Evolutionary conservation across 2,329 filamentous ascomycete species (phyloP).

Genomic region (Cryphonectria parasitica): DNA sequence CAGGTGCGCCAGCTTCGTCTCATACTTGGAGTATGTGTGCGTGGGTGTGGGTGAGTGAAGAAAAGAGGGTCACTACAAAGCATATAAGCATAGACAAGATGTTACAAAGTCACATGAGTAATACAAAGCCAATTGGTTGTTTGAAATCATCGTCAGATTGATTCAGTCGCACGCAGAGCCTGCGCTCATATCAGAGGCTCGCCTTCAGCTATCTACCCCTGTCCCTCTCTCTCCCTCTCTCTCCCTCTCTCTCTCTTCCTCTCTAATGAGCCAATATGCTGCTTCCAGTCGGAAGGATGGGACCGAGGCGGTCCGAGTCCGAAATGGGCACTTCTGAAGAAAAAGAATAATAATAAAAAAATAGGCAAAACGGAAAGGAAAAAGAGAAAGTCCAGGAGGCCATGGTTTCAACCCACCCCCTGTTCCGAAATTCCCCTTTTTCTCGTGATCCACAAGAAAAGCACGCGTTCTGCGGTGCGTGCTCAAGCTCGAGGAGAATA

Average conservation of each 20-base stretch:
- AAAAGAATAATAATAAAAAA: too few species aligned
- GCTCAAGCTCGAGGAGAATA: background rate
- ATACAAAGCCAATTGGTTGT: background rate
- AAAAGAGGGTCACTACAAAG: background rate
- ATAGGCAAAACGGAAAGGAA: background rate
- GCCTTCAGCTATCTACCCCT: slow-evolving; percentile 7
- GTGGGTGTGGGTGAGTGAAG: background rate
- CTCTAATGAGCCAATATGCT: background rate
- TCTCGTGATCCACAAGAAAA: slow-evolving; percentile 3
- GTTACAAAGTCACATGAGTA: slow-evolving; percentile 7
- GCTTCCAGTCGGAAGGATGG: background rate
- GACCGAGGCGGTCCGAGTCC: slow-evolving; percentile 12
- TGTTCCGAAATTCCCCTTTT: background rate
- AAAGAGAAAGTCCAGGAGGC: background rate
- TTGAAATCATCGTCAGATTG: slow-evolving; percentile 18
- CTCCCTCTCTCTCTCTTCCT: slow-evolving; percentile 6
- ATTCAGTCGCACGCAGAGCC: slow-evolving; percentile 9
- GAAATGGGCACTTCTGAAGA: background rate
- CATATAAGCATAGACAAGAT: background rate
- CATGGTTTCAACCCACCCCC: background rate
- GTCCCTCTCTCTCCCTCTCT: slow-evolving; percentile 1
- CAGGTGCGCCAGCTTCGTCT: background rate
- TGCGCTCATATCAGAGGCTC: background rate
- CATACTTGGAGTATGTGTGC: background rate
- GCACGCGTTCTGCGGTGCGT: background rate